Base-by-base conservation (phyloP, 2,329 filamentous ascomycete species). In the Neonectria punicea region DNA sequence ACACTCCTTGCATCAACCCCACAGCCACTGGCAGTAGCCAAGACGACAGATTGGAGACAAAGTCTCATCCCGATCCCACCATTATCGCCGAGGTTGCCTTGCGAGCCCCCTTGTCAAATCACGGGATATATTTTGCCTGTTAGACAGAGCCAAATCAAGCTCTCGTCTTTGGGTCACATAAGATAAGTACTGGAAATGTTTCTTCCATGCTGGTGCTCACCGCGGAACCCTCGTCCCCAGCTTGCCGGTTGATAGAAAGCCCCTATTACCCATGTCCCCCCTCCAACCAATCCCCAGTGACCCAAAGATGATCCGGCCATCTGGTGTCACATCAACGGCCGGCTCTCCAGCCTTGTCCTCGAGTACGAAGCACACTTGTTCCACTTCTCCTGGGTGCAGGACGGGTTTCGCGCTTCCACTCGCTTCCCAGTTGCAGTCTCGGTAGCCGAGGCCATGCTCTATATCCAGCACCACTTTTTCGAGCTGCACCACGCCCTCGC, bases 271-370 rank as follows among this genome's bases (percentile, higher is more conserved):
- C 91, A 98, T 94, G 67, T 92, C 88, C 41, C 92, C 92, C 68
- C 93, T 87, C 96, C 96, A 99, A 59, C 93, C 91, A 64, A 98
- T 92, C 47, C 90, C 91, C 70, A 98, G 80, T 67, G 96, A 90
- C 5, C 94, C 95, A 75, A 98, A 89, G 20, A 90, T 83, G 41
- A 92, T 82, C 68, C 88, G 82, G 54, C 86, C 86, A 65, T 91
- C 89, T 32, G 70, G 69, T 60, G 72, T 86, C 20, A 89, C 81
- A 30, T 74, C 67, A 47, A 85, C 32, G 88, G 81, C 46, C 67
- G 76, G 22, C 55, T 72, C 22, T 71, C 70, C 49, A 66, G 74
- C 20, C 58, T 73, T 18, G 67, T 80, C 80, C 72, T 86, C 84
- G 6, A 91, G 81, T 30, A 90, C 78, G 71, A 91, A 91, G 76